A percentile compares a stretch with the other conserved stretches of the same genome.
These are phyloP conservation scores for Pythium rishiriense DNA, from an alignment of 352 stramenopile genomes.

Conservation along the genomic window DNA sequence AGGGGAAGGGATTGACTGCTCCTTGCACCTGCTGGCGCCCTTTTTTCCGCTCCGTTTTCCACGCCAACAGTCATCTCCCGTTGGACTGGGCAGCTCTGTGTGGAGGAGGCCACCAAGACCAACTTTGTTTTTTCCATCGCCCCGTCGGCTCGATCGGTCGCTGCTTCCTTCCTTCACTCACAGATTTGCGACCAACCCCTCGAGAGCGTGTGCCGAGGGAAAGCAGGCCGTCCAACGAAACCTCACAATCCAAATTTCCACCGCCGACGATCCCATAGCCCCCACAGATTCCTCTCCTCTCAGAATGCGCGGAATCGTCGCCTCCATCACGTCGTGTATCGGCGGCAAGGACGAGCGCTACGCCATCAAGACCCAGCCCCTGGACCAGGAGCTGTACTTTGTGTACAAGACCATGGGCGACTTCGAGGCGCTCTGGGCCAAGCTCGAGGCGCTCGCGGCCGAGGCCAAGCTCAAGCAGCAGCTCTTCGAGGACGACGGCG, in stretches of 20 bases:
- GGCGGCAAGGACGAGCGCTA: constrained; percentile 81
- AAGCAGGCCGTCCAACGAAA: neutral
- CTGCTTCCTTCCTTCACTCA: constrained; percentile 33
- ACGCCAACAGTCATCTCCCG: constrained; percentile 25
- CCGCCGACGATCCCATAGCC: too few species aligned
- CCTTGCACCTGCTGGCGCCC: constrained; percentile 17
- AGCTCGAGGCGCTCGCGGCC: constrained; percentile 53
- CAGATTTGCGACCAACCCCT: constrained; percentile 33
- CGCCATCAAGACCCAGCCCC: constrained; percentile 57
- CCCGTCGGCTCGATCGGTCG: neutral
- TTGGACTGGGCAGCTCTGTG: neutral
- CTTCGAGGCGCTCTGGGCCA: constrained; percentile 69
- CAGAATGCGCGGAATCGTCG: constrained; percentile 66
- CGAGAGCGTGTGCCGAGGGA: too few species aligned
- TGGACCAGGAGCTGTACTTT: constrained; percentile 56
- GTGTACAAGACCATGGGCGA: constrained; percentile 82
- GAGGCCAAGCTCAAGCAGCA: constrained; percentile 47
- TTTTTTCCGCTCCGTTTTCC: constrained; percentile 13
- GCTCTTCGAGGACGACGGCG: constrained; percentile 13
- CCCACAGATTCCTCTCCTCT: constrained; percentile 1
- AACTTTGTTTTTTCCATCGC: constrained; percentile 10
- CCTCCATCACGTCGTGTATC: constrained; percentile 77
- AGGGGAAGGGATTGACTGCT: constrained; percentile 21
- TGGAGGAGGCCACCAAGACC: neutral
- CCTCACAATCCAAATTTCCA: constrained; percentile 2